Evolutionary conservation across 768 basidiomycete species (phyloP), one percentile per base, ranked within the genome.

Genomic region (Kwoniella dendrophila): DNA sequence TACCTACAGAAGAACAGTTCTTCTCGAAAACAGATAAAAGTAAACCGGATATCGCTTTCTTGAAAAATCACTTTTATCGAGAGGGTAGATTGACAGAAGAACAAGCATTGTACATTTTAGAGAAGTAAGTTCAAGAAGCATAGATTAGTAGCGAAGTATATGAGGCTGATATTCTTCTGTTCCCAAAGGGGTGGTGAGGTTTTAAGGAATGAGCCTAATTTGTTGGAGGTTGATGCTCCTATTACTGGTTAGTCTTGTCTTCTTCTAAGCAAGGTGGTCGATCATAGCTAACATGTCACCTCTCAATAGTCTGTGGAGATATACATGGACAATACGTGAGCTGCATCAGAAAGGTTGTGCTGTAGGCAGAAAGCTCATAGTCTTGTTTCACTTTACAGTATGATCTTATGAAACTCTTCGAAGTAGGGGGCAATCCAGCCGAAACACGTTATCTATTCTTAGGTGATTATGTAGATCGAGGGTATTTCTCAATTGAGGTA

Each of bases 11-110:
- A 69, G 90, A 90, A 69, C 92, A 98, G 78, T 99, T 98, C 85
- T 97, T 88, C 81, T 88, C 89, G 55, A 81, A 81, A 54, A 84
- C 86, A 70, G 95, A 97, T 82, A 87, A 85, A 44, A 84, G 87
- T 29, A 97, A 95, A 79, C 95, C 95, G 10, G 91, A 97, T 79
- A 83, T 98, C 69, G 93, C 90, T 29, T 98, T 92, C 80, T 84
- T 99, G 65, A 99, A 98, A 83, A 98, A 97, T 73, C 96, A 99
- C 81, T 97, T 99, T 78, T 98, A 98, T 80, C 86, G 96, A 34
- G 95, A 97, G 79, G 95, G 95, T 0, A 83, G 94, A 52, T 70
- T 98, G 69, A 93, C 87, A 18, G 95, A 98, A 78, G 91, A 94
- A 45, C 93, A 98, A 78, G 96, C 96, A 3, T 77, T 96, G 65